Evolutionary conservation across 768 basidiomycete species (phyloP), one percentile per base, ranked within the genome.

Genomic region (Symmetrospora coprosmae): DNA sequence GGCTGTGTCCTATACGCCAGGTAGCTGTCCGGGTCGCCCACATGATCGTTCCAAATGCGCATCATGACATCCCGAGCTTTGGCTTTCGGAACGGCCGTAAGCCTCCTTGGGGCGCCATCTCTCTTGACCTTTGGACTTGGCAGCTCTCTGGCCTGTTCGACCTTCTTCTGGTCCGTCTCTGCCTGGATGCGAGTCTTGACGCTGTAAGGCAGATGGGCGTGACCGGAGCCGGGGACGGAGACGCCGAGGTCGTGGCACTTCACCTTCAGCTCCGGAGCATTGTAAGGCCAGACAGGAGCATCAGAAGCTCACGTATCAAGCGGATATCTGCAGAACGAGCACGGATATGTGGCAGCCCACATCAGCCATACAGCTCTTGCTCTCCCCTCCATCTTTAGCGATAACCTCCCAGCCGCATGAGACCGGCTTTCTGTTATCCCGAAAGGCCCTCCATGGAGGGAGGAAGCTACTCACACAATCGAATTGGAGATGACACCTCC

Each of bases 121-220:
- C 80, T 60, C 45, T 37, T 75, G 77, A 70, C 79, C 79, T 50
- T 77, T 60, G n/a, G 64, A 37, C 33, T 55, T 33, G 45, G 50
- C 9, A 25, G 48, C 31, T 30, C 59, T 48, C 17, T 50, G 27
- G 43, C 39, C 21, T 34, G 63, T 8, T 50, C 21, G 17, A 28
- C 7, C 38, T 61, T 55, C 21, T 55, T 38, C 21, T 41, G 31
- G 48, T 46, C 55, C 41, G 61, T 34, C 30, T 81, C 75, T 28
- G 87, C 91, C 71, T 99, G 94, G 63, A 99, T 88, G 40, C 86
- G 82, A 2, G 92, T 97, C 74, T 97, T 97, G 60, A 87, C 84
- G 8, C 90, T 94, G 69, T 17, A 31, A 13, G 50, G 51, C 9
- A 35, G 23, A 19, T 48, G 69, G 17, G 17, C 31, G 14, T 13